phyloP scores from a whole-genome alignment of 176 grass and related monocot species.

The Hordeum vulgare region MorexV3_pseudomolecules_assembly NC_058521.1:565295776-565296275 shows the following conservation, averaged over 20 bases:
- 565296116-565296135: too few relatives aligned
- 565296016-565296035: neutral
- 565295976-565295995: neutral
- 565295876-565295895: constrained; percentile 5
- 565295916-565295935: neutral
- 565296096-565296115: neutral
- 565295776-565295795: neutral
- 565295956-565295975: neutral
- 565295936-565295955: neutral
- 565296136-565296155: too few relatives aligned
- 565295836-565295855: neutral
- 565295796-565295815: neutral
- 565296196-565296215: neutral
- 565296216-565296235: neutral
- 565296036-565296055: neutral
- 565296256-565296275: neutral
- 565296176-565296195: neutral
- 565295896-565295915: neutral
- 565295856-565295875: neutral
- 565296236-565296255: neutral
- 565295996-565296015: neutral
- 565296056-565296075: neutral
- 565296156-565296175: neutral
- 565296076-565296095: neutral
- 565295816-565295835: neutral